These are phyloP conservation scores for Nigrospora oryzae DNA, from an alignment of 2,329 filamentous ascomycete genomes.

Conservation along the genomic window DNA sequence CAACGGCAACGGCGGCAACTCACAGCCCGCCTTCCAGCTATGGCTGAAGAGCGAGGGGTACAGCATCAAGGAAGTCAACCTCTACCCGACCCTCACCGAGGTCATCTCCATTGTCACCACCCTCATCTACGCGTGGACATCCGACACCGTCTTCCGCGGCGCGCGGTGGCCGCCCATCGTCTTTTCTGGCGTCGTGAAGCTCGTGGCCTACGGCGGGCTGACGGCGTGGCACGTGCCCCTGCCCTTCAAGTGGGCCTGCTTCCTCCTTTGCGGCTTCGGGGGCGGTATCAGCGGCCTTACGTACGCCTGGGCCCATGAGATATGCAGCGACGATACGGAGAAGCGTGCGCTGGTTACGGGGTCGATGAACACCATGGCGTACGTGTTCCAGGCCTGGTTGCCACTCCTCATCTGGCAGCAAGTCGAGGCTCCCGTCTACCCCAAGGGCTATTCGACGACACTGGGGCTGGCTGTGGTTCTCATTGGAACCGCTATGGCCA, in stretches of 20 bases:
- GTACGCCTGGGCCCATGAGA: slow-evolving; percentile 41
- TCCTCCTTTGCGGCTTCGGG: slow-evolving; percentile 44
- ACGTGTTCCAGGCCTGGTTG: slow-evolving; percentile 62
- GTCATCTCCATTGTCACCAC: slow-evolving; percentile 49
- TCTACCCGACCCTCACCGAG: slow-evolving; percentile 50
- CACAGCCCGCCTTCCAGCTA: slow-evolving; percentile 46
- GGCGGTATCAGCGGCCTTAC: slow-evolving; percentile 36
- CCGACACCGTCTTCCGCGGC: slow-evolving; percentile 50
- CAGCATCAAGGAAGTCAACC: slow-evolving; percentile 26
- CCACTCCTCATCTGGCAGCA: slow-evolving; percentile 60
- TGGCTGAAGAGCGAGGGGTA: slow-evolving; percentile 38
- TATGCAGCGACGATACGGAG: slow-evolving; percentile 46
- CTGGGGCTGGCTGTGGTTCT: slow-evolving; percentile 37
- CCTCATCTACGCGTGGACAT: slow-evolving; percentile 57
- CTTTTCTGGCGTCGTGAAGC: slow-evolving; percentile 37
- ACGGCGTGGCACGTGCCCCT: slow-evolving; percentile 35
- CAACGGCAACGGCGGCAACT: slow-evolving; percentile 39
- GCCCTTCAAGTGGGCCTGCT: slow-evolving; percentile 57
- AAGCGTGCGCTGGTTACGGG: slow-evolving; percentile 59
- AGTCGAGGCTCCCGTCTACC: slow-evolving; percentile 51
- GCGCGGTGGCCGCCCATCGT: slow-evolving; percentile 57
- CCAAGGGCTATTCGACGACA: slow-evolving; percentile 52
- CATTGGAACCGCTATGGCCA: slow-evolving; percentile 39
- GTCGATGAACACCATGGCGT: slow-evolving; percentile 61
- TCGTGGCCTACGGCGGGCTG: slow-evolving; percentile 29